phyloP scores from a whole-genome alignment of 208 protist genomes.

The Wallacemonas rigidus region DNA sequence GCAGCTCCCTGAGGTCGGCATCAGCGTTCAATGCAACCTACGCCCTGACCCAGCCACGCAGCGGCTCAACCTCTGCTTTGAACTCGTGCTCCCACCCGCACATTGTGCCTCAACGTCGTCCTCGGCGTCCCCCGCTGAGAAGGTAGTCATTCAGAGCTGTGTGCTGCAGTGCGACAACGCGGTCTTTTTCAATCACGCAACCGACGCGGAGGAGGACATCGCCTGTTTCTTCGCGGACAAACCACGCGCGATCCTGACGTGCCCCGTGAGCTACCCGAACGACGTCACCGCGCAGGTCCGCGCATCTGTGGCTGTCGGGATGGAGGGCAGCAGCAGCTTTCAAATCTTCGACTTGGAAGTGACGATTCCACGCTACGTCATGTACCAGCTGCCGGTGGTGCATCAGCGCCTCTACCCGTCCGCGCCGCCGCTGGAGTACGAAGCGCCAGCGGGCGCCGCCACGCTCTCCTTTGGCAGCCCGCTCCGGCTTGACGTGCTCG shows the following conservation, averaged over 20 bases:
- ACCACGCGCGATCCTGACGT: constrained; percentile 47
- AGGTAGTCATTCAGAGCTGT: constrained; percentile 68
- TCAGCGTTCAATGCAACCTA: constrained; percentile 41
- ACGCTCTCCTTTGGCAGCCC: constrained; percentile 50
- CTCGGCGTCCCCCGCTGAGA: constrained; percentile 16
- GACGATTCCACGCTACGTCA: constrained; percentile 84
- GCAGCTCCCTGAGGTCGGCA: constrained; percentile 53
- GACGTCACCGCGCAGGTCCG: constrained; percentile 56
- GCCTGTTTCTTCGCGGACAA: constrained; percentile 45
- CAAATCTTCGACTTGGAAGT: constrained; percentile 87
- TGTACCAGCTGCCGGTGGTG: constrained; percentile 55
- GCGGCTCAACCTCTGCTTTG: constrained; percentile 44
- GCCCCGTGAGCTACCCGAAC: constrained; percentile 55
- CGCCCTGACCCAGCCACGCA: constrained; percentile 30
- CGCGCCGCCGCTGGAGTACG: constrained; percentile 20
- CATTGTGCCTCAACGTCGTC: neutral
- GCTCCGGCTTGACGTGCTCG: constrained; percentile 37
- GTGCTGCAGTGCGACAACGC: constrained; percentile 60
- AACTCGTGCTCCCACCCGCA: constrained; percentile 10
- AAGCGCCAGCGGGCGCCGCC: constrained; percentile 37
- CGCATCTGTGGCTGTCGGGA: constrained; percentile 87
- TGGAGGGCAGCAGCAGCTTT: constrained; percentile 47
- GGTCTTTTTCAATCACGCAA: constrained; percentile 8
- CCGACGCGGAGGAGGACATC: constrained; percentile 23
- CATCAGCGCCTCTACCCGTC: constrained; percentile 10